Base-by-base conservation (phyloP, 352 stramenopile species). In the Globisporangium megalacanthum region DNA sequence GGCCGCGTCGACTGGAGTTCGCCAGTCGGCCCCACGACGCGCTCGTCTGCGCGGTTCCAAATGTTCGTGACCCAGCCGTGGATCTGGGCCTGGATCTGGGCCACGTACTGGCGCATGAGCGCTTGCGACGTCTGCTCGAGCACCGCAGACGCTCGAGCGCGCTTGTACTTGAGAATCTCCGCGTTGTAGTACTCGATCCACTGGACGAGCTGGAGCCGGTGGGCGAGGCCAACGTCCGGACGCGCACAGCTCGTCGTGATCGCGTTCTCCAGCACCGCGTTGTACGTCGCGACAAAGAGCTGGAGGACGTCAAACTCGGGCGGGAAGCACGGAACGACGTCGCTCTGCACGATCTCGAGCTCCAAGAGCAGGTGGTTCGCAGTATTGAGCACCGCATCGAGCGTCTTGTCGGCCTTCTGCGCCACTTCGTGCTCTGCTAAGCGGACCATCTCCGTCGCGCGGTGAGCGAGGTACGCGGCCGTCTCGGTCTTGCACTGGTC, bases 151-250 rank as follows among this genome's bases (percentile, higher is more conserved):
- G 81, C 74, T 6, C 77, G 69, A 0, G 80, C 81, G 8, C 82
- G 77, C 52, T 88, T 89, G 74, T 89, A 92, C 61, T 89, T 92
- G 66, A 86, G 77, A 29, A 94, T 86, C 65, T 94, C 82, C 0
- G 69, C 68, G 65, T 94, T 94, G 70, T 92, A 94, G 61, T 92
- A 92, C 49, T 94, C 84, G 42, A 94, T 92, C 84, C 84, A 94
- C 60, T 94, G 84, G 17, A 94, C 77, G 29, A 94, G 66, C 48
- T 94, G 82, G 5, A 94, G 64, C 0, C 82, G 83, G 36, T 92
- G 77, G 0, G 78, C 79, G 42, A 92, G 83, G 4, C 84, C 76
- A 1, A 92, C 65, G 35, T 92, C 77, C 6, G 75, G 64, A 49
- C 79, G 74, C 0, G 66, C 65, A 54, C 75, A 89, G 22, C 90